These are phyloP conservation scores for Penicillium samsonianum DNA, from an alignment of 495 filamentous ascomycete genomes.

Conservation along the genomic window DNA sequence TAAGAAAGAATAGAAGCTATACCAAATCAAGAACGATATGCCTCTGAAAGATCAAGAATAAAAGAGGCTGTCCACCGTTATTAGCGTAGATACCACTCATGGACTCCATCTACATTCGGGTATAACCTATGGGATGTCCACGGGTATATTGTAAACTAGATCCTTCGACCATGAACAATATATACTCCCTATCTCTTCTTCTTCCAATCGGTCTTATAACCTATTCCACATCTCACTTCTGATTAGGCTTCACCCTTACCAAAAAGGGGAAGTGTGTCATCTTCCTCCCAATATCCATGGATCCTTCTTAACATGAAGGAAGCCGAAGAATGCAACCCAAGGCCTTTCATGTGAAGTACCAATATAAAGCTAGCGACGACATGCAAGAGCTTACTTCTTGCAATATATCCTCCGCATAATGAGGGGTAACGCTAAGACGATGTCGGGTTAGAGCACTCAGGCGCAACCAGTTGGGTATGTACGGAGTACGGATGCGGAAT, in stretches of 20 bases:
- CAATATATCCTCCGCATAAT: background rate
- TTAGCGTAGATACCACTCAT: too few relatives aligned
- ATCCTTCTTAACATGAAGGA: background rate
- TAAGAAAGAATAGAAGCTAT: background rate
- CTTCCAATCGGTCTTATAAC: background rate
- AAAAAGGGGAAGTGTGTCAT: background rate
- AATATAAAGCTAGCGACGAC: background rate
- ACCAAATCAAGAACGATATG: too few relatives aligned
- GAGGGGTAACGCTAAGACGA: constrained; percentile 7
- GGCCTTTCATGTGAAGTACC: constrained; percentile 2
- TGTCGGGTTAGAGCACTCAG: background rate
- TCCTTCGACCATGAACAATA: background rate
- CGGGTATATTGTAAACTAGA: background rate
- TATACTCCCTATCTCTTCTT: background rate
- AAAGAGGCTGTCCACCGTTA: too few relatives aligned
- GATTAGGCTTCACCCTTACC: background rate
- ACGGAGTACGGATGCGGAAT: background rate
- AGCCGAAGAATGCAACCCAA: background rate
- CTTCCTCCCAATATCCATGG: background rate
- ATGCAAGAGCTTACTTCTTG: background rate
- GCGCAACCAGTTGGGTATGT: background rate
- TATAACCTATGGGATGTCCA: background rate
- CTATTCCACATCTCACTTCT: background rate
- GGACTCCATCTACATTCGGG: background rate
- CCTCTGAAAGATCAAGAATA: too few relatives aligned